A percentile compares a stretch with the other conserved stretches of the same genome.
Conservation (phyloP, 257 asterid genomes). For the Leptodermis oblonga region DNA sequence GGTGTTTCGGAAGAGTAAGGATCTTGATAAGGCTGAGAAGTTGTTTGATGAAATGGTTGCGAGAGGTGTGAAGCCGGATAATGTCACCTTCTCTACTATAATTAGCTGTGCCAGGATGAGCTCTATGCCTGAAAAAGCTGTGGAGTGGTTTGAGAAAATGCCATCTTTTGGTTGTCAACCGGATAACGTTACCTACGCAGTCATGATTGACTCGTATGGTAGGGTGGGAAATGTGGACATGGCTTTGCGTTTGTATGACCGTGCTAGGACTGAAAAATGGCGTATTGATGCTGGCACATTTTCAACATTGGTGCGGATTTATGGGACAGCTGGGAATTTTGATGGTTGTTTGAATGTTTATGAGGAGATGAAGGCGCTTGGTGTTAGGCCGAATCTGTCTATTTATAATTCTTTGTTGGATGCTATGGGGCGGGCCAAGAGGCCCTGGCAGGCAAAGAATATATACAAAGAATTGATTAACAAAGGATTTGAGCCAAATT, state of each 20-base stretch:
- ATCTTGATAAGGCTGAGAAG: conserved; percentile 48
- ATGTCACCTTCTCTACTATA: conserved; percentile 73
- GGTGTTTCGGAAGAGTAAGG: conserved; percentile 63
- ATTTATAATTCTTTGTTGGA: conserved; percentile 74
- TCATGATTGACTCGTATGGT: conserved; percentile 85
- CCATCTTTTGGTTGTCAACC: conserved; percentile 63
- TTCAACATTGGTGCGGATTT: conserved; percentile 59
- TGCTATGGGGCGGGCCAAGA: conserved; percentile 95
- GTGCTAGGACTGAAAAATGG: conserved; percentile 82
- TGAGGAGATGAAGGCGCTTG: conserved; percentile 87
- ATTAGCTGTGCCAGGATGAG: conserved; percentile 86
- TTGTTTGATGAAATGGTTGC: conserved; percentile 64
- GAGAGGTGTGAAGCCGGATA: conserved; percentile 72
- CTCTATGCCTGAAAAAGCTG: conserved; percentile 66
- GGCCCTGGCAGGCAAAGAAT: conserved; percentile 86
- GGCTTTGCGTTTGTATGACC: conserved; percentile 76
- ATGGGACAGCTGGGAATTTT: conserved; percentile 63
- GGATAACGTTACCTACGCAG: conserved; percentile 64
- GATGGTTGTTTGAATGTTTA: conserved; percentile 93
- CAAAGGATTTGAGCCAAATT: conserved; percentile 56
- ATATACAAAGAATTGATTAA: conserved; percentile 64
- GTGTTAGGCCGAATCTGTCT: conserved; percentile 51
- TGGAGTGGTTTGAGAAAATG: conserved; percentile 89
- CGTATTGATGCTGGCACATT: conserved; percentile 72
- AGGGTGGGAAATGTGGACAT: conserved; percentile 64